Conservation (phyloP, 805 yeast genomes). For the Yamadazyma scolyti region DNA sequence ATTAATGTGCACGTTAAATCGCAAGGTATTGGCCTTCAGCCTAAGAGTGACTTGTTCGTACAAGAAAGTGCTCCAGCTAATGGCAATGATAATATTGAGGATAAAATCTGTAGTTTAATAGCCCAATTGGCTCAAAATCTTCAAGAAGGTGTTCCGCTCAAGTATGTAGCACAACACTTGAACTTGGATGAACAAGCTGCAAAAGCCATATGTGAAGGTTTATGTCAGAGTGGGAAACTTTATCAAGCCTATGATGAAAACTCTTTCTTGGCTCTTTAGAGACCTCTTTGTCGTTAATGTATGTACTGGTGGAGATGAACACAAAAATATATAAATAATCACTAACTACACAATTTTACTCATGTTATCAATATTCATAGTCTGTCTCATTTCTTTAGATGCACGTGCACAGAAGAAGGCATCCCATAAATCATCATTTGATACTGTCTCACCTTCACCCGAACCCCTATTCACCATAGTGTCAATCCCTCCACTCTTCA, state of each 20-base stretch:
- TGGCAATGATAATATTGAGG: conserved; percentile 27
- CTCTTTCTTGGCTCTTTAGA: conserved; percentile 51
- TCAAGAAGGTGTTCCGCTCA: conserved; percentile 76
- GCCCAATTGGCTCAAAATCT: conserved; percentile 50
- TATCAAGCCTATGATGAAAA: conserved; percentile 70
- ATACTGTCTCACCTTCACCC: conserved; percentile 57
- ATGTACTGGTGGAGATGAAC: not conserved
- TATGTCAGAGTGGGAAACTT: conserved; percentile 65
- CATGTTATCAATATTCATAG: conserved; percentile 13
- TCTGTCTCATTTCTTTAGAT: conserved; percentile 9
- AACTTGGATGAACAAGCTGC: conserved; percentile 48
- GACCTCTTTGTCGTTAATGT: too few species aligned
- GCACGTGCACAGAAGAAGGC: conserved; percentile 46
- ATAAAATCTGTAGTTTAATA: conserved; percentile 46
- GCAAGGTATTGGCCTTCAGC: conserved; percentile 38
- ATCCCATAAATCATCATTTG: conserved; percentile 58
- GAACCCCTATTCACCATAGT: conserved; percentile 40
- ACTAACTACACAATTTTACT: conserved; percentile 4
- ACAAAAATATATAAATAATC: too few species aligned
- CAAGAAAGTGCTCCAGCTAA: conserved; percentile 20
- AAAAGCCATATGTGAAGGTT: conserved; percentile 44
- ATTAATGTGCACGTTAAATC: conserved; percentile 54
- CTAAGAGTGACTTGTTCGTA: conserved; percentile 27
- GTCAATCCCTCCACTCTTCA: conserved; percentile 47
- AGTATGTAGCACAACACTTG: conserved; percentile 55